Evolutionary conservation across 2,329 filamentous ascomycete species (phyloP).

Genomic region (Fusarium sp.): DNA sequence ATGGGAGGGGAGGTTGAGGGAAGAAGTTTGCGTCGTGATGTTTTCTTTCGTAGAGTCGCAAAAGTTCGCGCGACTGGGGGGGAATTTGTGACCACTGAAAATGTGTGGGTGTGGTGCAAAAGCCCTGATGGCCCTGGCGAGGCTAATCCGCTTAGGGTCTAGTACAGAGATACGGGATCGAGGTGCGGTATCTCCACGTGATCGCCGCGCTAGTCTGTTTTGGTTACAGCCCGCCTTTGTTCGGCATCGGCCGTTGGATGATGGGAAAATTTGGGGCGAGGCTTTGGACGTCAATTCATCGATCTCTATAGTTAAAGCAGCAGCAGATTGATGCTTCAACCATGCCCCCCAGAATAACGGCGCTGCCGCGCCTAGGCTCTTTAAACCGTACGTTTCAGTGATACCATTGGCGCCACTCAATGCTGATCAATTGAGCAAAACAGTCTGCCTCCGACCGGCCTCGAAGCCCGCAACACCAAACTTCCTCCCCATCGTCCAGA

Average conservation of each 20-base stretch:
- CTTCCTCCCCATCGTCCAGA: slow-evolving; percentile 67
- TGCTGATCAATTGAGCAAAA: slow-evolving; percentile 38
- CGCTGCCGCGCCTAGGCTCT: slow-evolving; percentile 65
- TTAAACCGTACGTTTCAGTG: slow-evolving; percentile 62
- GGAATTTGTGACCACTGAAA: slow-evolving; percentile 48
- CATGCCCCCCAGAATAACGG: slow-evolving; percentile 73
- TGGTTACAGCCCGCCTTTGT: not conserved
- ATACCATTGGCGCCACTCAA: not conserved
- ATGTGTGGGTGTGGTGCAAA: slow-evolving; percentile 51
- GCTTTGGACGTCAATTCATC: slow-evolving; percentile 35
- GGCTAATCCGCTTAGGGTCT: slow-evolving; percentile 41
- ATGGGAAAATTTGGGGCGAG: slow-evolving; percentile 49
- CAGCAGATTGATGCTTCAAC: slow-evolving; percentile 46
- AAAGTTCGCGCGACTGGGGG: slow-evolving; percentile 52
- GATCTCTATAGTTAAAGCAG: slow-evolving; percentile 36
- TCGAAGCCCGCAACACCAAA: slow-evolving; percentile 56
- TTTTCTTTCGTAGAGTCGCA: slow-evolving; percentile 40
- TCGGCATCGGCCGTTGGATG: slow-evolving; percentile 28
- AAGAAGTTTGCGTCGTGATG: slow-evolving; percentile 37
- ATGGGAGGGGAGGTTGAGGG: slow-evolving; percentile 32
- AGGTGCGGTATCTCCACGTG: slow-evolving; percentile 46
- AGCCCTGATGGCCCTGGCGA: slow-evolving; percentile 47
- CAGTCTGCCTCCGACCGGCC: slow-evolving; percentile 68
- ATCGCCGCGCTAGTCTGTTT: slow-evolving; percentile 28
- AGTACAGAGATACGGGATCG: slow-evolving; percentile 11